Evolutionary conservation across 495 filamentous ascomycete species (phyloP), one percentile per base, ranked within the genome.

Genomic region (Daldinia bambusicola): DNA sequence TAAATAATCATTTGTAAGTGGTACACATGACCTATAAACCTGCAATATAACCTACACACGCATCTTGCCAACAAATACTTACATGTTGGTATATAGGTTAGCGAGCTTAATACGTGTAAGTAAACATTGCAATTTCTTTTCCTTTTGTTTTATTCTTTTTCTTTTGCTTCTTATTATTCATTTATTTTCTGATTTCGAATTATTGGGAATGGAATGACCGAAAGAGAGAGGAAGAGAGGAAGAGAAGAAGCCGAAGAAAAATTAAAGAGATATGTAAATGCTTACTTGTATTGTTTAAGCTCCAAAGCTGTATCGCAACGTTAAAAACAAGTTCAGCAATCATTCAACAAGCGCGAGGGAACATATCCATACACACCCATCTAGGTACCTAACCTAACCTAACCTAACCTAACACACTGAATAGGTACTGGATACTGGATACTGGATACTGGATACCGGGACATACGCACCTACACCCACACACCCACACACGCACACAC

Each of bases 1-100:
- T 51, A 55, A 66, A 61, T 57, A 50, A 43, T 36, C 37, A 43
- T 36, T 45, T 61, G 63, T 71, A 63, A 71, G 69, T 59, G 55
- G 31, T 43, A 58, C 37, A 43, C 36, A 66, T 32, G 51, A 63
- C 26, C 10, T 63, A 66, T 50, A 65, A 48, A 48, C 20, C 53
- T 45, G 22, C 31, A 37, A 31, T 34, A 18, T 40, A 31, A 26
- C 31, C 20, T 41, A 52, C 32, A 48, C 31, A 52, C 32, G 9
- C n/a, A 50, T 48, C 36, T 50, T 37, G 10, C 14, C 13, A 20
- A 53, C 22, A 45, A 41, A 41, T 61, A 55, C 37, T 45, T 61
- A 67, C 43, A 37, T 67, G n/a, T 55, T 20, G 48, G 14, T 16
- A 14, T 48, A 48, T 48, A 48, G 34, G 34, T 66, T 40, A 8